phyloP scores from a whole-genome alignment of 805 yeast genomes.

The Zygosaccharomyces bisporus region DNA sequence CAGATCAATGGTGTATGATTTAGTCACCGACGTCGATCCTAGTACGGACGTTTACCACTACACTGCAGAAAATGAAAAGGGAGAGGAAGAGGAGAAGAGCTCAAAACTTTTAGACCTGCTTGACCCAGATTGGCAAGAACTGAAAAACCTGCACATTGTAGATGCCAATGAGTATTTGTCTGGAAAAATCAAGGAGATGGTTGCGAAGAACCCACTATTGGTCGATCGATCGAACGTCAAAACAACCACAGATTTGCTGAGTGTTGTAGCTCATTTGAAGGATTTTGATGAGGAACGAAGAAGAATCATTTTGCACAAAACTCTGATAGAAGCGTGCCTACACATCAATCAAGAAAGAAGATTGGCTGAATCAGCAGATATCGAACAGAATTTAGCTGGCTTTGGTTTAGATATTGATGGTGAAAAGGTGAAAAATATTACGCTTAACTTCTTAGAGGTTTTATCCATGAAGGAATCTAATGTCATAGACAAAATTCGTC shows the following conservation, averaged over 20 bases:
- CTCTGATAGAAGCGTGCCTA: constrained; percentile 62
- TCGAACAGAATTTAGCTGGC: constrained; percentile 79
- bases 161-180: constrained; percentile 64
- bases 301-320: constrained; percentile 55
- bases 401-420: constrained; percentile 70
- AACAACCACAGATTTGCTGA: constrained; percentile 66
- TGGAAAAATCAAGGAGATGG: constrained; percentile 57
- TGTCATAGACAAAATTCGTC: constrained; percentile 66
- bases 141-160: constrained; percentile 71
- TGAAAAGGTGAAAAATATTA: constrained; percentile 52
- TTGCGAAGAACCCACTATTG: constrained; percentile 69
- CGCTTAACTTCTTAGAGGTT: constrained; percentile 56
- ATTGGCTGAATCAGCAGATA: constrained; percentile 70
- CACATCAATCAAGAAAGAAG: constrained; percentile 52
- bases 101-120: constrained; percentile 49
- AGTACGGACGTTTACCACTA: constrained; percentile 49
- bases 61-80: constrained; percentile 51
- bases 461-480: constrained; percentile 49
- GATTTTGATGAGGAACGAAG: constrained; percentile 67
- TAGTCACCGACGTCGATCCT: constrained; percentile 44
- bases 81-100: constrained; percentile 40
- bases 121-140: constrained; percentile 68
- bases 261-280: constrained; percentile 65
- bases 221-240: constrained; percentile 64
- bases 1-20: constrained; percentile 88